Conservation (phyloP, 441 rosid species). For the Populus tomentosa region DNA sequence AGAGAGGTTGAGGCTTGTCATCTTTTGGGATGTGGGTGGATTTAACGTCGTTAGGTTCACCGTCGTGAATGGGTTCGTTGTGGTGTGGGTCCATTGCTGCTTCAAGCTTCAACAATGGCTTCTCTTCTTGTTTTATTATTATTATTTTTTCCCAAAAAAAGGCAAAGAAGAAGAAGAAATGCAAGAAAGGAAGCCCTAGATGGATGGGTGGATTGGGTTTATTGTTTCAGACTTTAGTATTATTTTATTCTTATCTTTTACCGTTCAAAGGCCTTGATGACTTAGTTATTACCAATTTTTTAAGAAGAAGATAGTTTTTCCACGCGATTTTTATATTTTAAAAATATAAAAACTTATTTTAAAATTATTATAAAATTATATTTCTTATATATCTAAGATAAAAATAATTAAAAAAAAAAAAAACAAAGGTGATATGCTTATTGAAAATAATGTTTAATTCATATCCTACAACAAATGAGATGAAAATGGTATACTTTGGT, state of each 20-base stretch:
- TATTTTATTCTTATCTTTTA: background rate
- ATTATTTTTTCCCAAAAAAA: background rate
- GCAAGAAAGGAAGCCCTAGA: constrained; percentile 8
- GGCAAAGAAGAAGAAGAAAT: constrained; percentile 6
- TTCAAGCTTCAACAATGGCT: background rate
- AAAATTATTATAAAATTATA: too few species aligned
- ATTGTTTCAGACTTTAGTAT: background rate
- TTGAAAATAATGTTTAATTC: too few species aligned
- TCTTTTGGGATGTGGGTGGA: constrained; percentile 43
- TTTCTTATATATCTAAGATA: too few species aligned
- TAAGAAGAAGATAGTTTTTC: too few species aligned
- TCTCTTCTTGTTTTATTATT: constrained; percentile 1
- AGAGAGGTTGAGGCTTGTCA: constrained; percentile 49
- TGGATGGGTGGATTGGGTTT: background rate
- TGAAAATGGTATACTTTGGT: too few species aligned
- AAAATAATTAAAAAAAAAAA: too few species aligned
- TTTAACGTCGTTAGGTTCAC: constrained; percentile 19
- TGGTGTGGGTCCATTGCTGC: background rate
- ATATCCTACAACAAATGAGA: too few species aligned
- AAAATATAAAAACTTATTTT: too few species aligned
- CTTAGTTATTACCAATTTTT: too few species aligned
- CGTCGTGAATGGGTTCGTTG: background rate
- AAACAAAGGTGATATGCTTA: too few species aligned
- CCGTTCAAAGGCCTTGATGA: background rate
- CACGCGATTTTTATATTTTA: too few species aligned